Evolutionary conservation across 148 eudicot genomes (phyloP), one percentile per base, ranked within the genome.

Genomic region (Selenicereus undatus): DNA sequence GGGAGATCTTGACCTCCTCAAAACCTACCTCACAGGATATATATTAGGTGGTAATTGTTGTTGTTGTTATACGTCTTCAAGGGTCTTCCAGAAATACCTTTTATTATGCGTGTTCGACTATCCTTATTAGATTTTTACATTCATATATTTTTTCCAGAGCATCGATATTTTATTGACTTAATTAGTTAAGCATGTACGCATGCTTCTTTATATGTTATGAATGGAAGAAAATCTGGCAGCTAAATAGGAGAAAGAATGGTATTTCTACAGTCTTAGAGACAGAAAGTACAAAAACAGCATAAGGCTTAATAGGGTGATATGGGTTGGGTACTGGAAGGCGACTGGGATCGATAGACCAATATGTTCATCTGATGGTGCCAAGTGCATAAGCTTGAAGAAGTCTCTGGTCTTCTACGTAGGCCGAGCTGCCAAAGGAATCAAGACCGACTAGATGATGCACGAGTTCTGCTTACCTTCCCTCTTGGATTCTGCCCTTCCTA

Each of bases 401-500:
- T 95, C 99, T 18, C 91, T 95, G 16, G 99, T 95, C 62, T 95
- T 93, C 89, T 95, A 95, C 87, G 88, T 87, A 82, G 99, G 99
- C 2, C 89, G 97, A 84, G 99, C 99, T 42, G 97, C 97, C 32
- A 93, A 92, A 86, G 99, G 99, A 13, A 81, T 80, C 66, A 95
- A 95, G 68, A 95, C 99, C 65, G 97, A 93, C 75, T 95, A 97
- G 99, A 95, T 95, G 99, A 95, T 95, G 99, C 99, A 95, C 39
- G 99, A 95, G 95, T 95, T 93, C 66, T 91, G 97, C 50, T 83
- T 93, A n/a, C 99, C 99, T 88, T 90, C 97, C n/a, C 81, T 86
- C 45, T 58, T 86, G 1, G 89, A 89, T 81, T 72, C 89, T 0
- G 39, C 70, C 66, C 83, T 91, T 27, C 85, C 91, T 74, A 51